A percentile compares a stretch with the other conserved stretches of the same genome.
These are phyloP conservation scores for Penicillium salamii DNA, from an alignment of 495 filamentous ascomycete genomes.

Conservation along the genomic window DNA sequence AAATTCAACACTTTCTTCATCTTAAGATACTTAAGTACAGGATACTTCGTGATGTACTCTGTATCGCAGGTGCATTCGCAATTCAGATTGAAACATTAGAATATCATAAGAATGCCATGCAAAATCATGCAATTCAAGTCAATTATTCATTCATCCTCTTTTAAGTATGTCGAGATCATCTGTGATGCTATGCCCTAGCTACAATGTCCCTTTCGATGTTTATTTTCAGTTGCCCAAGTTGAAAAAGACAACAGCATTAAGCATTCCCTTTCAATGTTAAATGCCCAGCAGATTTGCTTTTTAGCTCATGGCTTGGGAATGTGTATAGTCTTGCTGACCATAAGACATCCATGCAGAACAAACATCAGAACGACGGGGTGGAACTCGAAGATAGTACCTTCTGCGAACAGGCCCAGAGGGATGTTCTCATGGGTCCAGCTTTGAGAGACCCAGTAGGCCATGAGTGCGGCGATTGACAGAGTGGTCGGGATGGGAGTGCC, in stretches of 20 bases:
- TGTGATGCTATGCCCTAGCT: constrained; percentile 16
- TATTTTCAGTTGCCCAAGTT: constrained; percentile 22
- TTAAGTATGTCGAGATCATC: constrained; percentile 23
- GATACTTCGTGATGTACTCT: no score
- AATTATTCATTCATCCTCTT: constrained; percentile 21
- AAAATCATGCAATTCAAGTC: constrained; percentile 19
- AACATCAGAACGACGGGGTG: constrained; percentile 86
- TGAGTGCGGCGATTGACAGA: constrained; percentile 71
- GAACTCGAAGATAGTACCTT: constrained; percentile 72
- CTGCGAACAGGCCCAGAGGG: constrained; percentile 63
- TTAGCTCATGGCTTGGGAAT: constrained; percentile 82
- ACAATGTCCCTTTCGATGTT: constrained; percentile 14
- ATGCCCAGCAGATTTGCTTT: constrained; percentile 10
- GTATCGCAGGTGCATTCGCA: no score
- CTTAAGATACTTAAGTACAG: no score
- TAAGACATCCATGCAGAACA: constrained; percentile 78
- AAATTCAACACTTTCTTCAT: no score
- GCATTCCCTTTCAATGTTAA: constrained; percentile 11
- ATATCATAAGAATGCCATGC: no score
- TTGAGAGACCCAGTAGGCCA: constrained; percentile 84
- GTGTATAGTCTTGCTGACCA: constrained; percentile 92
- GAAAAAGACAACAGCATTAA: constrained; percentile 14
- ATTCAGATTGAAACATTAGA: no score
- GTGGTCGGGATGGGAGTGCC: constrained; percentile 94
- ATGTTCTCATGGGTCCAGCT: constrained; percentile 76